phyloP scores from a whole-genome alignment of 2,329 filamentous ascomycete species.

The Botrytis medusae region DNA sequence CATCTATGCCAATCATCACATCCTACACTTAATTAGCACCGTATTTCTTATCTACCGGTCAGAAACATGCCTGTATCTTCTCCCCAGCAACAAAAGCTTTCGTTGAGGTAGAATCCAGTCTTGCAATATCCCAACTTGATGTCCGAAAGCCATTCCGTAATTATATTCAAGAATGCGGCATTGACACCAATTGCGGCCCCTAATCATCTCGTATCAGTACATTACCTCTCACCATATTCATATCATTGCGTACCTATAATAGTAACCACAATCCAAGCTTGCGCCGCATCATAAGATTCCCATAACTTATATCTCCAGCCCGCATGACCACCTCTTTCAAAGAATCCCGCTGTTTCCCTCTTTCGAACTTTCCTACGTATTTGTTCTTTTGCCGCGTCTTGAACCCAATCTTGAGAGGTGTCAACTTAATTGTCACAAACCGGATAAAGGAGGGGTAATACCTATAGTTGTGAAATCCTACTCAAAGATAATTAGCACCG shows the following conservation, averaged over 20 bases:
- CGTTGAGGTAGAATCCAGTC: slow-evolving; percentile 94
- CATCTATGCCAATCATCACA: slow-evolving; percentile 88
- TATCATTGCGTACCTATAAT: slow-evolving; percentile 60
- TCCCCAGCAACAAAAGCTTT: slow-evolving; percentile 97
- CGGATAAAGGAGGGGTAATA: slow-evolving; percentile 39
- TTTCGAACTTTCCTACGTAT: slow-evolving; percentile 74
- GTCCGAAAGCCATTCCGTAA: slow-evolving; percentile 95
- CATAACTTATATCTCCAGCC: slow-evolving; percentile 80
- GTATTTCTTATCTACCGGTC: neutral
- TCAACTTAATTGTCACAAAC: slow-evolving; percentile 40
- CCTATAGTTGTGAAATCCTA: slow-evolving; percentile 93
- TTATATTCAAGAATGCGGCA: slow-evolving; percentile 88
- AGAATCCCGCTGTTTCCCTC: slow-evolving; percentile 69
- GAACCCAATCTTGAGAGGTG: slow-evolving; percentile 76
- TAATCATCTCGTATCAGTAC: slow-evolving; percentile 30
- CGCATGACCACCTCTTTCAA: slow-evolving; percentile 61
- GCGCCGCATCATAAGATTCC: slow-evolving; percentile 91
- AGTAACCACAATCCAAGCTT: slow-evolving; percentile 97
- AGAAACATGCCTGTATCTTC: slow-evolving; percentile 70
- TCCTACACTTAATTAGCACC: slow-evolving; percentile 48
- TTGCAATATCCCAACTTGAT: slow-evolving; percentile 95
- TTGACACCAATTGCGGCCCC: slow-evolving; percentile 89
- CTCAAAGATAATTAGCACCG: slow-evolving; percentile 20
- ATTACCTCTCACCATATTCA: neutral
- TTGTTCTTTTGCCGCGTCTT: slow-evolving; percentile 92